Evolutionary conservation across 805 yeast genomes (phyloP), one percentile per base, ranked within the genome.

Genomic region (Ogataea kodamae): DNA sequence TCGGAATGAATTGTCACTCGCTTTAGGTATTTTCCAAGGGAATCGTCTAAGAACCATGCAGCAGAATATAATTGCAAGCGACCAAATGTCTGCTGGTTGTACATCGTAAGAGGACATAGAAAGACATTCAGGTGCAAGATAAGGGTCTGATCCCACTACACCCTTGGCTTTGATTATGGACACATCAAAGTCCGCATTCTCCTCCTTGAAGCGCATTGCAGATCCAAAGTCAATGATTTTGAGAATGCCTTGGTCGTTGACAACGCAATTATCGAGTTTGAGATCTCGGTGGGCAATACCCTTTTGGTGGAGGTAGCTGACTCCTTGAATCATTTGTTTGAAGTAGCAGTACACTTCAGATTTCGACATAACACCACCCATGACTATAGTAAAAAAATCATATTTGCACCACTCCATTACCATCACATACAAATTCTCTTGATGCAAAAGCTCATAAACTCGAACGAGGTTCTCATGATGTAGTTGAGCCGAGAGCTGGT

Each of bases 1-100:
- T 37, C 76, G 71, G 64, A 72, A 90, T 4, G 92, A 78, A 34
- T 77, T 77, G 56, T 89, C 96, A 5, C 76, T 64, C 16, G 65
- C 61, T 45, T 81, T 78, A n/a, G 97, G 96, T 2, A 89, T 74
- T 56, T 87, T 87, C 98, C 98, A 90, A 1, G 98, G 97, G 61
- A 90, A 90, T 40, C 95, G 64, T 46, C 82, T 75, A 46, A 89
- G 64, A 2, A 81, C 68, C 89, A 88, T 84, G 62, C 97, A 89
- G 57, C 95, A 87, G 55, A 73, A 90, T 33, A 92, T 86, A 18
- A 90, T 85, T 0, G 95, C 97, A 33, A 86, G 66, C 1, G 96
- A 85, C 98, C 98, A 90, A 14, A 89, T 75, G 56, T 90, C 98
- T 2, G 80, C 86, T 5, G 81, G 78, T 32, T 92, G 74, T 12